Evolutionary conservation across 2,329 filamentous ascomycete species (phyloP).

Genomic region (Clonostachys byssicola): DNA sequence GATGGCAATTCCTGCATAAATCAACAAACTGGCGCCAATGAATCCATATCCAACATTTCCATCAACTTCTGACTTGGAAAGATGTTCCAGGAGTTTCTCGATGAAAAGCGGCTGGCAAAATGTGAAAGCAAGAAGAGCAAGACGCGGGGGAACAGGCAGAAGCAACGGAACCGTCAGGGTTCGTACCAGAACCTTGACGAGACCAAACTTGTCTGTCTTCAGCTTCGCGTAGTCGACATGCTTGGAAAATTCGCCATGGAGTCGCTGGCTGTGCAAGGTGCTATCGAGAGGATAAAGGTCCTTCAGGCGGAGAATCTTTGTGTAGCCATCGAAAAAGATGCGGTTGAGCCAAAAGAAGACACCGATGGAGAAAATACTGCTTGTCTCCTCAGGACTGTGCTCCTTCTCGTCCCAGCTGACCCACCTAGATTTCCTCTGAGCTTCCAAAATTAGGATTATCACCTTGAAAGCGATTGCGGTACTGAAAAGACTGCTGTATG

Average conservation of each 20-base stretch:
- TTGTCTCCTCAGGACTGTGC: conserved; percentile 32
- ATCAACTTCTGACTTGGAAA: conserved; percentile 10
- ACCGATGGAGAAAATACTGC: conserved; percentile 19
- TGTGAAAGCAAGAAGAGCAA: conserved; percentile 30
- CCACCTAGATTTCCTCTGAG: conserved; percentile 30
- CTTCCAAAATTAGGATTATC: conserved; percentile 27
- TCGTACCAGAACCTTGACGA: conserved; percentile 15
- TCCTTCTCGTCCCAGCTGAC: conserved; percentile 23
- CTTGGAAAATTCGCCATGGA: conserved; percentile 4
- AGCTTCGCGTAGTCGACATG: conserved; percentile 1
- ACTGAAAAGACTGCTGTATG: conserved; percentile 25
- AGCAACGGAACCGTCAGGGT: conserved; percentile 24
- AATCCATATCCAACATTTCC: conserved; percentile 30
- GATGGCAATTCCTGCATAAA: conserved; percentile 33
- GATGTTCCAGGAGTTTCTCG: conserved; percentile 25
- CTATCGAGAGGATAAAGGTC: conserved; percentile 28
- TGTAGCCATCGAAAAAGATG: conserved; percentile 28
- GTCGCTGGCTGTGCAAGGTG: conserved; percentile 12
- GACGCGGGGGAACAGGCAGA: conserved; percentile 26
- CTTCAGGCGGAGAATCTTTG: conserved; percentile 18
- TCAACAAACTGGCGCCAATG: conserved; percentile 31
- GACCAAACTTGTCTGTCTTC: conserved; percentile 14
- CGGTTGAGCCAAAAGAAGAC: conserved; percentile 27
- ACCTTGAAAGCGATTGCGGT: conserved; percentile 26
- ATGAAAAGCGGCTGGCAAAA: conserved; percentile 40